Conservation (phyloP, 192 early-diverging fungal species). For the Backusella sp. region DNA sequence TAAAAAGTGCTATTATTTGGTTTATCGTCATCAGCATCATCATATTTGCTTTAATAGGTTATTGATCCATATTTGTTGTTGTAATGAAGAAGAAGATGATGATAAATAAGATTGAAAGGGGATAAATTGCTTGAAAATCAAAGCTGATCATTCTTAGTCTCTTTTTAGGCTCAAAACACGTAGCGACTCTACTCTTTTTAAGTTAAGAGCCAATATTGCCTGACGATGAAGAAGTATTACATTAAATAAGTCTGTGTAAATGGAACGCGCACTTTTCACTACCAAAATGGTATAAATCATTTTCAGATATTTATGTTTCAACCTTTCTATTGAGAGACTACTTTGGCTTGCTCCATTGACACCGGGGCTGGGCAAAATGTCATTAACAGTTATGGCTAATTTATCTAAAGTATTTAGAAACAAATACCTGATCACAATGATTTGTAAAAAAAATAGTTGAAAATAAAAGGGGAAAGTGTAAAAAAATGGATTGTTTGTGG, state of each 20-base stretch:
- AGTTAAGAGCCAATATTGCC: no score
- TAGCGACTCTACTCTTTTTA: no score
- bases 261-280: no score
- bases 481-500: background rate
- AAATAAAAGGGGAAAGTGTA: background rate
- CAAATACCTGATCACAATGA: background rate
- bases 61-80: no score
- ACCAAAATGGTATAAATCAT: no score
- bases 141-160: background rate
- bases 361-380: background rate
- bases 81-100: background rate
- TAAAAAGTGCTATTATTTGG: no score
- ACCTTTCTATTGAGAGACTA: background rate
- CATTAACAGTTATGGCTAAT: background rate
- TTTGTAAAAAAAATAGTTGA: background rate
- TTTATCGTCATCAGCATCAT: no score
- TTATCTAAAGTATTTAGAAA: background rate
- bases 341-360: background rate
- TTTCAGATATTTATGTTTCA: background rate
- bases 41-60: no score
- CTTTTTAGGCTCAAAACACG: background rate
- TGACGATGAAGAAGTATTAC: background rate
- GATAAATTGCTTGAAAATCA: background rate
- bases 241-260: background rate
- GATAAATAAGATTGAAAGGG: background rate